Evolutionary conservation across 805 yeast genomes (phyloP).

Genomic region (Isabelozyma heimii): DNA sequence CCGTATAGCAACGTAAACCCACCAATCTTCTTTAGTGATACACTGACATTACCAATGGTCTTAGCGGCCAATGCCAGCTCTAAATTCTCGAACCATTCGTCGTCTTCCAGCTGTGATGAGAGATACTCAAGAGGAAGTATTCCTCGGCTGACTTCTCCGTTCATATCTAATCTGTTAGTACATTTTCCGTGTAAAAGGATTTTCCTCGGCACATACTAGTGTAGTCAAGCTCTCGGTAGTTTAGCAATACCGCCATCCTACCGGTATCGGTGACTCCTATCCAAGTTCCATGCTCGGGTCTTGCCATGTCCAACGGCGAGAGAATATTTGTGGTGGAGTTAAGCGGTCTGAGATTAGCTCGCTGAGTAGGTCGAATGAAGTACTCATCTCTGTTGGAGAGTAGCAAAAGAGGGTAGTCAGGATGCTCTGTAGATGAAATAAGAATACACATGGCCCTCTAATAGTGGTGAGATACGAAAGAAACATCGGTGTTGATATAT

Average conservation of each 20-base stretch:
- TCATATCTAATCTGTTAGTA: conserved; percentile 16
- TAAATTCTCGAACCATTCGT: conserved; percentile 45
- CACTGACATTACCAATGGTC: conserved; percentile 3
- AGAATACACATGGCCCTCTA: conserved; percentile 68
- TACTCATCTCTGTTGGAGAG: conserved; percentile 88
- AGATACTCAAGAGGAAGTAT: conserved; percentile 47
- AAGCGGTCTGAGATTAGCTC: conserved; percentile 39
- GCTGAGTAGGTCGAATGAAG: conserved; percentile 66
- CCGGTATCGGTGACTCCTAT: conserved; percentile 65
- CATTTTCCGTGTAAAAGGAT: not conserved
- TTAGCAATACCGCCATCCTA: conserved; percentile 69
- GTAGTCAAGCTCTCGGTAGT: conserved; percentile 54
- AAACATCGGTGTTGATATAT: not conserved
- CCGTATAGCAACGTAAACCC: conserved; percentile 68
- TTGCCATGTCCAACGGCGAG: conserved; percentile 72
- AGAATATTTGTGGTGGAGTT: conserved; percentile 41
- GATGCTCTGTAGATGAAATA: conserved; percentile 63
- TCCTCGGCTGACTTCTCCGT: conserved; percentile 51
- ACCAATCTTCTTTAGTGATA: conserved; percentile 41
- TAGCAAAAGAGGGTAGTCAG: conserved; percentile 70
- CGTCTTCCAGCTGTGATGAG: conserved; percentile 28
- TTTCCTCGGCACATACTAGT: conserved; percentile 11
- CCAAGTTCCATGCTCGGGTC: conserved; percentile 88
- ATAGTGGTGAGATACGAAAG: not conserved
- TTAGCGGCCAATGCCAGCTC: conserved; percentile 9